Conservation (phyloP, 805 yeast genomes). For the Candida ulmi region DNA sequence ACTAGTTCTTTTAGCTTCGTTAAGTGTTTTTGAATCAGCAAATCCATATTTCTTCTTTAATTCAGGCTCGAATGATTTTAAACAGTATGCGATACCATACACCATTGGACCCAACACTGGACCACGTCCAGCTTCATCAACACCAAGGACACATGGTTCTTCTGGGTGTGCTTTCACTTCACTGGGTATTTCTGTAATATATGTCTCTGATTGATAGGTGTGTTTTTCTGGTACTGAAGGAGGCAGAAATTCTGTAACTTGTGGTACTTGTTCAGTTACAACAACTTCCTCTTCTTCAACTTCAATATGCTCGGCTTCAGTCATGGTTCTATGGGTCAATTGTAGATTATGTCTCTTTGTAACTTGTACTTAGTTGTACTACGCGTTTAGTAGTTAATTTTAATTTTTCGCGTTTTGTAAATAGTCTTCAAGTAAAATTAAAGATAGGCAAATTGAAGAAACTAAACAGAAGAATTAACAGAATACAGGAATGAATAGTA, state of each 20-base stretch:
- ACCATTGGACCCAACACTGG: conserved; percentile 99
- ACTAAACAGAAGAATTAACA: too few relatives aligned
- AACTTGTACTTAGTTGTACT: background rate
- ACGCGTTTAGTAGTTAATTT: background rate
- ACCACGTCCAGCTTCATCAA: conserved; percentile 98
- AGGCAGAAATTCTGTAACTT: conserved; percentile 20
- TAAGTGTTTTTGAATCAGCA: conserved; percentile 88
- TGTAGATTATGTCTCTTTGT: too few relatives aligned
- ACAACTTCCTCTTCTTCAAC: background rate
- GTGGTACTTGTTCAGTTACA: background rate
- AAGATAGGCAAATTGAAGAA: too few relatives aligned
- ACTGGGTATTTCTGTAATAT: conserved; percentile 44
- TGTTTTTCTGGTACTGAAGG: conserved; percentile 29
- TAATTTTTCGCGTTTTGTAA: too few relatives aligned
- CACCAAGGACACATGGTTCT: conserved; percentile 61
- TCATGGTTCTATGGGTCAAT: background rate
- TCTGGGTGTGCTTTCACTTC: conserved; percentile 26
- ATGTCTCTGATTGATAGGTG: conserved; percentile 40
- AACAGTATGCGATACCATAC: conserved; percentile 80
- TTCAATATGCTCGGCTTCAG: background rate
- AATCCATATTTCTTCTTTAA: conserved; percentile 64
- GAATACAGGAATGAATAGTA: too few relatives aligned
- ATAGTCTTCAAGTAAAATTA: too few relatives aligned
- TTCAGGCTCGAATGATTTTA: conserved; percentile 40
- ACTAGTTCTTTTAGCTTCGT: conserved; percentile 60